These are phyloP conservation scores for Penicillium cinerascens DNA, from an alignment of 495 filamentous ascomycete species.

Conservation along the genomic window DNA sequence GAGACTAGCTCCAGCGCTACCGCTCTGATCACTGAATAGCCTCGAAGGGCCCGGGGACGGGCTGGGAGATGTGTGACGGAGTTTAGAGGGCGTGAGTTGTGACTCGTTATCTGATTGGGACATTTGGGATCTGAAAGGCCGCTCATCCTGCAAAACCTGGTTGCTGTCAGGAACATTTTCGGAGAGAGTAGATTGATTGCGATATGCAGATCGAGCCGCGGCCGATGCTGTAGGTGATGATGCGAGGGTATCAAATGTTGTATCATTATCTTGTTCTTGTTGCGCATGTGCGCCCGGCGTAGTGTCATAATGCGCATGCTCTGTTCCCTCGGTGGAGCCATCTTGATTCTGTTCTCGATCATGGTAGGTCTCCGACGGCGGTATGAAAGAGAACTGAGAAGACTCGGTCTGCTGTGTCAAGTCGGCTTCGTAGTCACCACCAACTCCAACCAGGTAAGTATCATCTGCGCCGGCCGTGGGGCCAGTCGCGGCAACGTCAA, in stretches of 20 bases:
- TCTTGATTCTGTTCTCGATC: conserved; percentile 14
- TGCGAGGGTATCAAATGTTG: conserved; percentile 55
- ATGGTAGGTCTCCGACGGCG: conserved; percentile 24
- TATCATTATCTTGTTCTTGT: conserved; percentile 48
- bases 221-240: conserved; percentile 68
- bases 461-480: conserved; percentile 34
- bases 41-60: conserved; percentile 36
- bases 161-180: conserved; percentile 17
- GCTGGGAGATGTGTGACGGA: conserved; percentile 26
- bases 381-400: conserved; percentile 28
- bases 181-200: conserved; percentile 22
- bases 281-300: conserved; percentile 18
- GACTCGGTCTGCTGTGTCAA: conserved; percentile 17
- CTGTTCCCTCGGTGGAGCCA: background rate
- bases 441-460: conserved; percentile 41
- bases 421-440: conserved; percentile 21
- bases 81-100: conserved; percentile 32
- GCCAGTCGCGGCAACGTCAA: conserved; percentile 33
- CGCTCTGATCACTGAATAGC: conserved; percentile 32
- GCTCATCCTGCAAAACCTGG: conserved; percentile 27
- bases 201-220: conserved; percentile 49
- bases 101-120: conserved; percentile 25
- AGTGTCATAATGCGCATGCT: conserved; percentile 24
- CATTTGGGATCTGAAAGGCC: conserved; percentile 20
- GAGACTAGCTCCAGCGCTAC: conserved; percentile 25